Conservation (phyloP, 768 basidiomycete species). For the Lactarius hengduanensis region DNA sequence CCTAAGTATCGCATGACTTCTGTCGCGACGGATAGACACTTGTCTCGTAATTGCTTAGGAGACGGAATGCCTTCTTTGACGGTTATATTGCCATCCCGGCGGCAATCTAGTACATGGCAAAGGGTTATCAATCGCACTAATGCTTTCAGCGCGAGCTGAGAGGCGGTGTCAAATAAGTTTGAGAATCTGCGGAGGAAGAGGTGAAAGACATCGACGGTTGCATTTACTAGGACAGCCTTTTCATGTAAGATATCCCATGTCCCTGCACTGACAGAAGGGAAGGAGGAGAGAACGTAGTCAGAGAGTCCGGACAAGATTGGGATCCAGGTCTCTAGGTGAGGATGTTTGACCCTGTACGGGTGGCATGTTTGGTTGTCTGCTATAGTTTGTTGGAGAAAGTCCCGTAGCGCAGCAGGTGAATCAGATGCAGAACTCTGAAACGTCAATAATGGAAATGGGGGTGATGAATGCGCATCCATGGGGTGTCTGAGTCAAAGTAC, state of each 20-base stretch:
- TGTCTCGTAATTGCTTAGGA: slow-evolving; percentile 50
- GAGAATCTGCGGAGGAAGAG: slow-evolving; percentile 47
- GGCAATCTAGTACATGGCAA: slow-evolving; percentile 55
- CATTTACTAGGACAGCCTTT: slow-evolving; percentile 53
- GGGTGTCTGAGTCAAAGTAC: slow-evolving; percentile 15
- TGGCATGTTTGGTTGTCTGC: slow-evolving; percentile 22
- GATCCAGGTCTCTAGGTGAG: slow-evolving; percentile 47
- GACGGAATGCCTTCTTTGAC: slow-evolving; percentile 41
- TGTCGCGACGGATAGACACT: slow-evolving; percentile 44
- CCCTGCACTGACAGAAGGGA: slow-evolving; percentile 52
- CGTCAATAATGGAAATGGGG: slow-evolving; percentile 25
- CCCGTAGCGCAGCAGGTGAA: slow-evolving; percentile 28
- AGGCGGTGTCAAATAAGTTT: slow-evolving; percentile 49
- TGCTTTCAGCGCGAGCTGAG: slow-evolving; percentile 47
- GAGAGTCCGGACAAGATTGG: slow-evolving; percentile 46
- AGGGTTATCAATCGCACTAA: slow-evolving; percentile 54
- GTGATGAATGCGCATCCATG: slow-evolving; percentile 25
- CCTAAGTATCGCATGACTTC: slow-evolving; percentile 51
- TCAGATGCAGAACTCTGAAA: slow-evolving; percentile 23
- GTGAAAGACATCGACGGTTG: slow-evolving; percentile 54
- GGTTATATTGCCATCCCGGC: slow-evolving; percentile 50
- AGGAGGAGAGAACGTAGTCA: slow-evolving; percentile 51
- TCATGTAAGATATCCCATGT: slow-evolving; percentile 57
- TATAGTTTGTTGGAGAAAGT: slow-evolving; percentile 25
- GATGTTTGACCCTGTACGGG: slow-evolving; percentile 22